These are phyloP conservation scores for Isatis tinctoria DNA, from an alignment of 345 rosid genomes.

Conservation along the genomic window DNA sequence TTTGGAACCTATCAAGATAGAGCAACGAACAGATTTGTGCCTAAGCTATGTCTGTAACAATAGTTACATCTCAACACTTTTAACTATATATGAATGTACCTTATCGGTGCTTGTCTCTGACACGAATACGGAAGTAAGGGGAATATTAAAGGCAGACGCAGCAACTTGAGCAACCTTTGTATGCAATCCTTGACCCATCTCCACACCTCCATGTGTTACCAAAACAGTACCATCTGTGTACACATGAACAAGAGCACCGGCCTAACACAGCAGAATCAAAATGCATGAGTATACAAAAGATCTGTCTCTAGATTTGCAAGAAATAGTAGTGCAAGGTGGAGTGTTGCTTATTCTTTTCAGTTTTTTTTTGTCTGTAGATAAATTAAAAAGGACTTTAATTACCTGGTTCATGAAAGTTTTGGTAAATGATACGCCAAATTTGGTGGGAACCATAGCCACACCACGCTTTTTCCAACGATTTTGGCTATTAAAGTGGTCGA, in stretches of 20 bases:
- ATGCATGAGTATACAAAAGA: neutral
- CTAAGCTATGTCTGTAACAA: neutral
- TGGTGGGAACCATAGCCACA: constrained; percentile 89
- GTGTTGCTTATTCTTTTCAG: too few relatives aligned
- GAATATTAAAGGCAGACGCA: constrained; percentile 83
- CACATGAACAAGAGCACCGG: constrained; percentile 92
- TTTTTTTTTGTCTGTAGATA: too few relatives aligned
- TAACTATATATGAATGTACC: constrained; percentile 36
- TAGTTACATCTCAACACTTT: neutral
- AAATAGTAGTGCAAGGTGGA: neutral
- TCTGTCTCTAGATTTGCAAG: constrained; percentile 5
- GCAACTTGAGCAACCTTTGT: constrained; percentile 97
- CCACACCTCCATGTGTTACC: constrained; percentile 96
- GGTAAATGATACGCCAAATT: constrained; percentile 86
- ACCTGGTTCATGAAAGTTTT: constrained; percentile 84
- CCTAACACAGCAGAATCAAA: constrained; percentile 38
- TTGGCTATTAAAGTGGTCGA: constrained; percentile 55
- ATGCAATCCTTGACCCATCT: constrained; percentile 99
- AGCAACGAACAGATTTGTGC: neutral
- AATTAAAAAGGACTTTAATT: too few relatives aligned
- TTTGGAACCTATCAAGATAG: constrained; percentile 66
- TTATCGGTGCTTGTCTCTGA: constrained; percentile 98
- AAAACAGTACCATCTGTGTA: constrained; percentile 97
- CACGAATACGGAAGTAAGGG: constrained; percentile 77
- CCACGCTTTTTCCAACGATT: constrained; percentile 97